Base-by-base conservation (phyloP, 164 flowering plant species). In the Vitis cinerea region DNA sequence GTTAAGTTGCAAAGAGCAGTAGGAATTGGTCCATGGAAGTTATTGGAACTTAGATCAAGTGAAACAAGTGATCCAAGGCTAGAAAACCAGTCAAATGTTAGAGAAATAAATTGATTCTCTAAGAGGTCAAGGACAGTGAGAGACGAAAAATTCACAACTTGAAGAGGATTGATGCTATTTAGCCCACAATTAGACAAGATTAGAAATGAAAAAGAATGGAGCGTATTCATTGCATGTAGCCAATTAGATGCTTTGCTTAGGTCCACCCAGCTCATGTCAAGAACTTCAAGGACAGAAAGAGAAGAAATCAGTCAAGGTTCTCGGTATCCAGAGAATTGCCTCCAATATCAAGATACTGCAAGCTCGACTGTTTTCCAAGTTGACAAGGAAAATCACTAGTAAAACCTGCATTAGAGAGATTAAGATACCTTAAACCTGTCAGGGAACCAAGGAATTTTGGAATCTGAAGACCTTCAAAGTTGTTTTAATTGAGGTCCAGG, bases 181-280 rank as follows among this genome's bases (percentile, higher is more conserved):
- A 68, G 68, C 9, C 15, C 4, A 17, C 71, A 67, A 1, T 2
- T 0, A 13, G 66, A 62, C 55, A 72, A 55, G 13, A 23, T 17
- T 3, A 72, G 56, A 1, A 53, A 56, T 27, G 11, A 10, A 10
- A 72, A 61, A 62, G 67, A 72, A 44, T 67, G 63, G 55, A 72
- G 66, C 8, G 6, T 47, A 29, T 59, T 72, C 9, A 27, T 55
- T 9, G 53, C 56, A 14, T 54, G 53, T 29, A 66, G 16, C 75
- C 66, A 67, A 55, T 72, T 23, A 48, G 10, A 14, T 0, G 62
- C 66, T 17, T 72, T 48, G 7, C 50, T 23, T 1, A 72, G 67
- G 13, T 54, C 6, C 44, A 31, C 44, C 4, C 6, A 31, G 4
- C 0, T 31, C 44, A 31, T 31, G 44, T 31, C 44, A 31, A 31